Conservation (phyloP, 352 stramenopile genomes). For the Globisporangium abappressorium region DNA sequence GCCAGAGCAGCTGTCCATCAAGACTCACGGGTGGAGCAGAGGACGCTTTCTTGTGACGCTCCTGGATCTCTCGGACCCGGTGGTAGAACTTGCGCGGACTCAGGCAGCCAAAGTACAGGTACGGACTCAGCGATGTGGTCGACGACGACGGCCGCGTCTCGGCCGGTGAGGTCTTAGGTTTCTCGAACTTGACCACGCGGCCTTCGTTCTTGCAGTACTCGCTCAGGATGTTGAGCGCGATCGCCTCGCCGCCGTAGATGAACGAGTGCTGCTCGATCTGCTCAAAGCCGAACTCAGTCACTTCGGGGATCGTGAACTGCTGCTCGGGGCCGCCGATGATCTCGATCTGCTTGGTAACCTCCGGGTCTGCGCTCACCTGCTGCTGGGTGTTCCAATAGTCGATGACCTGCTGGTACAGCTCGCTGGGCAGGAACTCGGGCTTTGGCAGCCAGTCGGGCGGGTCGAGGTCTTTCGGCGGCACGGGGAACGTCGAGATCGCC, state of each 20-base stretch:
- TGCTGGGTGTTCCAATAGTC: conserved; percentile 40
- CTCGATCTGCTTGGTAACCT: conserved; percentile 31
- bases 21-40: conserved; percentile 91
- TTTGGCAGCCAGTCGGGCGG: conserved; percentile 43
- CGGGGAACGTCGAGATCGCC: conserved; percentile 46
- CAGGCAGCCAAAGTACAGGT: conserved; percentile 93
- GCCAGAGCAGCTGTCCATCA: conserved; percentile 94
- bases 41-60: conserved; percentile 52
- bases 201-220: conserved; percentile 76
- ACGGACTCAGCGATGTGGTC: conserved; percentile 96
- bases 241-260: conserved; percentile 71
- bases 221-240: conserved; percentile 59
- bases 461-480: conserved; percentile 43
- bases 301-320: conserved; percentile 61
- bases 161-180: conserved; percentile 95
- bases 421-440: conserved; percentile 39
- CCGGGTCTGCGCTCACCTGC: conserved; percentile 12
- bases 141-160: conserved; percentile 83
- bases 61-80: conserved; percentile 76
- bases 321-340: conserved; percentile 53
- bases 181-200: conserved; percentile 94
- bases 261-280: conserved; percentile 53
- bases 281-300: conserved; percentile 65
- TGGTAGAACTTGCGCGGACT: conserved; percentile 91
- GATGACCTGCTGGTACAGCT: conserved; percentile 58